These are phyloP conservation scores for Neopestalotiopsis sp. DNA, from an alignment of 2,329 filamentous ascomycete species.

Conservation along the genomic window DNA sequence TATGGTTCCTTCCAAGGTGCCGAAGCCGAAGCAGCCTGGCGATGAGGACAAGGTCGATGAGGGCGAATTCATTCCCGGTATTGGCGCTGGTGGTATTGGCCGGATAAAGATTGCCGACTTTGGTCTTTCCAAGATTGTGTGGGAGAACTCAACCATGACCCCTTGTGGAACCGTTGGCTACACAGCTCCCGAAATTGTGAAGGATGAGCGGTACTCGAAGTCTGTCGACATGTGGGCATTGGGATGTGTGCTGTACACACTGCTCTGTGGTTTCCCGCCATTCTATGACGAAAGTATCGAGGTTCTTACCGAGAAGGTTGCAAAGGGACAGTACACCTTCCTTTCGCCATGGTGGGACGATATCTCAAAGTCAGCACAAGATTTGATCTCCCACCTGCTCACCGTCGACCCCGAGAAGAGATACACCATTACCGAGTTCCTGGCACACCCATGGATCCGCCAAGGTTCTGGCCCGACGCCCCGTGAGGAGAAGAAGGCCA, in stretches of 20 bases:
- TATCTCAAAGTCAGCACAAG: constrained; percentile 92
- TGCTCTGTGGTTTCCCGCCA: constrained; percentile 95
- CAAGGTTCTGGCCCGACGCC: constrained; percentile 65
- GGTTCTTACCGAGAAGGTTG: constrained; percentile 95
- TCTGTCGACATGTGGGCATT: constrained; percentile 99
- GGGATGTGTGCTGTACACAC: constrained; percentile 93
- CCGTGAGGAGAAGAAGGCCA: constrained; percentile 61
- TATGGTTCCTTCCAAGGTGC: constrained; percentile 78
- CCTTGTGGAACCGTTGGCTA: constrained; percentile 99
- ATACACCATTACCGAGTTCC: constrained; percentile 90
- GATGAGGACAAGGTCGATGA: constrained; percentile 98
- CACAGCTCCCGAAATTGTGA: constrained; percentile 97
- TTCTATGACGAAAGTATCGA: constrained; percentile 99
- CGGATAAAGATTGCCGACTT: constrained; percentile 98
- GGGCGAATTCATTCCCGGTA: constrained; percentile 84
- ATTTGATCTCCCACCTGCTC: constrained; percentile 89
- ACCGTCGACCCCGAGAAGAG: constrained; percentile 95
- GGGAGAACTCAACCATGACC: constrained; percentile 98
- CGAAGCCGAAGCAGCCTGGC: constrained; percentile 81
- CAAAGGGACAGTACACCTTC: constrained; percentile 95
- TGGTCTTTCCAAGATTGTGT: constrained; percentile 95
- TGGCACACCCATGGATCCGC: constrained; percentile 89
- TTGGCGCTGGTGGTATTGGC: constrained; percentile 89
- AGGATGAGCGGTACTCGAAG: constrained; percentile 98
- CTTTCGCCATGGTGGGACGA: constrained; percentile 99